These are phyloP conservation scores for Rhizomucor pusillus DNA, from an alignment of 371 early-diverging fungal genomes.

Conservation along the genomic window DNA sequence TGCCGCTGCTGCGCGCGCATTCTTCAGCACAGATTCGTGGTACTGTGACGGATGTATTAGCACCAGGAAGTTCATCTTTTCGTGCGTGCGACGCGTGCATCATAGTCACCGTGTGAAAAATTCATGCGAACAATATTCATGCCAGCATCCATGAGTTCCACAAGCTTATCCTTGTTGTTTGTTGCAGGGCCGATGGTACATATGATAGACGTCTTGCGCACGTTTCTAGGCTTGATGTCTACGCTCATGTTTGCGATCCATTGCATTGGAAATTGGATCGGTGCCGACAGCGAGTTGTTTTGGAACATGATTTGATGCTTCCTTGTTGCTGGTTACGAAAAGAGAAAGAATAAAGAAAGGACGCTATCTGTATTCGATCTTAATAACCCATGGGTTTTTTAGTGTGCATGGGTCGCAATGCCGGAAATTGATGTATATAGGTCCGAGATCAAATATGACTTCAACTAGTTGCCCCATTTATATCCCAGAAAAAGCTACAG, in stretches of 20 bases:
- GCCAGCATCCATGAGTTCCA: constrained; percentile 83
- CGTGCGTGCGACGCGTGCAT: constrained; percentile 19
- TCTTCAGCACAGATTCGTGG: constrained; percentile 80
- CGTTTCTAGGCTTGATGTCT: constrained; percentile 55
- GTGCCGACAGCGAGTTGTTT: constrained; percentile 8
- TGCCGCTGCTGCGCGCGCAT: constrained; percentile 64
- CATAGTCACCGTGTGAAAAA: constrained; percentile 91
- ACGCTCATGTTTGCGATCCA: constrained; percentile 75
- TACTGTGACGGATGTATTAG: constrained; percentile 41
- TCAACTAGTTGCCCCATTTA: too few relatives aligned
- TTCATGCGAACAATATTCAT: constrained; percentile 96
- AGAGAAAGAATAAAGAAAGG: constrained; percentile 6
- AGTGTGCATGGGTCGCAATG: too few relatives aligned
- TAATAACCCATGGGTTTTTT: constrained; percentile 2
- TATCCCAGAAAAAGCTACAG: too few relatives aligned
- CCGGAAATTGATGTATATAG: too few relatives aligned
- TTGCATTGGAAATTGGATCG: constrained; percentile 41
- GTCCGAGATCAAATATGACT: too few relatives aligned
- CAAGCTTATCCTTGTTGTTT: constrained; percentile 74
- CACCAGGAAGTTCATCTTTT: not conserved
- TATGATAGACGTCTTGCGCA: constrained; percentile 82
- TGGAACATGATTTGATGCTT: constrained; percentile 4
- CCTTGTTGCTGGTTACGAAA: not conserved
- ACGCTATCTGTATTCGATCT: not conserved
- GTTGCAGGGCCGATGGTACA: constrained; percentile 85